Evolutionary conservation across 2,329 filamentous ascomycete genomes (phyloP), one percentile per base, ranked within the genome.

Genomic region (Ophiostoma fasciatum): DNA sequence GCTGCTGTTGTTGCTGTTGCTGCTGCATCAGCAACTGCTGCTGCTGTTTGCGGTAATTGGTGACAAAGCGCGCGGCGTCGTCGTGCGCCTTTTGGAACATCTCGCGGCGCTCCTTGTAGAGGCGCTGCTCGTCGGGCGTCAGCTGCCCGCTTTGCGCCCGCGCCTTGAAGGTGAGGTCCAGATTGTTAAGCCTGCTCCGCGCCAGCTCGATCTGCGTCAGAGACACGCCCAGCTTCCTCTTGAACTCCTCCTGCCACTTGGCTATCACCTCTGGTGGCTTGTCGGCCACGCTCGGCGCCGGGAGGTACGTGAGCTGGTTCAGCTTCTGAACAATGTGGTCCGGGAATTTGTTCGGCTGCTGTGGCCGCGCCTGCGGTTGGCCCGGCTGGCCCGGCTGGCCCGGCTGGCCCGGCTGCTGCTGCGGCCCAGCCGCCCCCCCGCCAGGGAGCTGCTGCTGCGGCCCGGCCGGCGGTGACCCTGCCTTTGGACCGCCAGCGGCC

Each of bases 221-320:
- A 0, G 63, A 66, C 27, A 62, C 54, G 0, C 56, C 54, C 39
- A 72, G 70, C 36, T 58, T 59, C 0, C 57, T 51, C 45, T 62
- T 68, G 22, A 61, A 53, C 2, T 68, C 62, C 7, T 61, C 54
- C 2, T 63, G 48, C 64, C 64, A 71, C 42, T 66, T 66, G 0
- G 49, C 42, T 2, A 57, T 55, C 5, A 59, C 55, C n/a, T 65
- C 59, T 0, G 57, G 53, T 4, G 58, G 53, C 40, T 62, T 64
- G 13, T 63, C 59, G 0, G 52, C 48, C 0, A 68, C 36, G n/a
- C 56, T 51, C 1, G 57, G 46, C 1, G 64, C 64, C 2, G 62
- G 51, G 12, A 57, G 53, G 44, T 65, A 71, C 3, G 56, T 57
- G 45, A 71, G 62, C 37, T 60, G 58, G 13, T 54, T 62, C 15